Base-by-base conservation (phyloP, 2,329 filamentous ascomycete species). In the Rutstroemia sp. region DNA sequence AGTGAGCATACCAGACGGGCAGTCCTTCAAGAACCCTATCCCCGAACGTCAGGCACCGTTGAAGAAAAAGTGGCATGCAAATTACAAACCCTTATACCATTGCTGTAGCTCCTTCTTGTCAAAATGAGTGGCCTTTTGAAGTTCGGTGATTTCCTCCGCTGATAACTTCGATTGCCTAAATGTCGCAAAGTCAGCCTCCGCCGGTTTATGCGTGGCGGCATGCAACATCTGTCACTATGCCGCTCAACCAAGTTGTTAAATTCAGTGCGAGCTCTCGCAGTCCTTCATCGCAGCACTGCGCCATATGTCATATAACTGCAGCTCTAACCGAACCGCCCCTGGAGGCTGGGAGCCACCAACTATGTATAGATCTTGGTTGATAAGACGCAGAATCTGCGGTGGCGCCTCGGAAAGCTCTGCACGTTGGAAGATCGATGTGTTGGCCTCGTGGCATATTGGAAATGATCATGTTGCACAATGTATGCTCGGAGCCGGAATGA, bases 71-170 rank as follows among this genome's bases (percentile, higher is more conserved):
- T 36, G 44, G 49, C 42, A 39, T 49, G 34, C 36, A 19, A 23
- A 10, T 40, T 8, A 69, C 83, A 62, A 74, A 96, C 94, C 94
- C 81, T 97, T 97, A 76, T 99, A 97, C 94, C 94, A 99, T 84
- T 97, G 92, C 73, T 99, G 94, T 71, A 99, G 75, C 75, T 99
- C 94, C 79, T 97, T 97, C 86, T 96, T 96, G 75, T 99, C 94
- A 71, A 99, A 99, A 75, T 97, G 91, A 62, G 94, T 99, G 59
- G 91, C 91, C 78, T 90, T 94, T 73, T 97, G 92, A 65, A 99
- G 84, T 75, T 99, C 94, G 64, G 82, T 83, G 70, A 99, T 88
- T 81, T 99, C 91, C 74, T 96, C 88, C 72, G 94, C 89, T 58
- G 92, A 96, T 72, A 99, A 87, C 79, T 97, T 99, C 67, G 92